Conservation (phyloP, 208 protist genomes). For the Herpetomonas tarakana region DNA sequence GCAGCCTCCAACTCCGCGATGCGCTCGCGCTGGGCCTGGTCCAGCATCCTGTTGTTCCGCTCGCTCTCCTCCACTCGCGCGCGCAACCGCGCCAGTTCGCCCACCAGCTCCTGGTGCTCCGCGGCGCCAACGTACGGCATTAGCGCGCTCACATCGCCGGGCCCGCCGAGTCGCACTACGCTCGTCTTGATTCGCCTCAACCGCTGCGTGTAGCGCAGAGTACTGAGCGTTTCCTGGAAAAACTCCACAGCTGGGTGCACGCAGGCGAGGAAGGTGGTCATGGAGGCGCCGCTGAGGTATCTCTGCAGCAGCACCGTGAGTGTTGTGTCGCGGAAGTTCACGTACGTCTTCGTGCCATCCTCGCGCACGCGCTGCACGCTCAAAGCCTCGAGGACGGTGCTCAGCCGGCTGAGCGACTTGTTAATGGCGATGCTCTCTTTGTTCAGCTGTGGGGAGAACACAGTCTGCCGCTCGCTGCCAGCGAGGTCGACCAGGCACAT, state of each 20-base stretch:
- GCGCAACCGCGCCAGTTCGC: conserved; percentile 55
- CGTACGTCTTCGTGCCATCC: conserved; percentile 50
- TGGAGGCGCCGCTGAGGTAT: conserved; percentile 74
- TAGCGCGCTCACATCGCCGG: neutral
- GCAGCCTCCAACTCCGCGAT: conserved; percentile 42
- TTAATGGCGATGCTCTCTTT: conserved; percentile 90
- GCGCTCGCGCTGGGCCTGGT: conserved; percentile 30
- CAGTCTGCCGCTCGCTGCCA: conserved; percentile 83
- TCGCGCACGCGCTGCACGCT: conserved; percentile 40
- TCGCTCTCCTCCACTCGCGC: conserved; percentile 35
- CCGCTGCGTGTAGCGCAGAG: conserved; percentile 84
- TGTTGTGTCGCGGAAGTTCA: conserved; percentile 87
- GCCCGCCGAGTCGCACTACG: conserved; percentile 2
- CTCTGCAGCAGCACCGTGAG: conserved; percentile 87
- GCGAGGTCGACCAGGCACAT: conserved; percentile 88
- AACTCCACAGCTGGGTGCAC: conserved; percentile 62
- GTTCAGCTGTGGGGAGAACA: conserved; percentile 82
- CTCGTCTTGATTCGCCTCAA: conserved; percentile 73
- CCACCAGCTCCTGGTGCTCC: conserved; percentile 50
- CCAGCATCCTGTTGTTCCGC: conserved; percentile 16
- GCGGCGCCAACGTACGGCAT: conserved; percentile 8
- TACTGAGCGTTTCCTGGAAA: conserved; percentile 81
- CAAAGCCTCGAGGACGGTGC: conserved; percentile 85
- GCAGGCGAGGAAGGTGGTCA: conserved; percentile 88
- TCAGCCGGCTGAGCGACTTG: conserved; percentile 84